These are phyloP conservation scores for Exophiala oligosperma DNA, from an alignment of 2,329 filamentous ascomycete species.

Conservation along the genomic window DNA sequence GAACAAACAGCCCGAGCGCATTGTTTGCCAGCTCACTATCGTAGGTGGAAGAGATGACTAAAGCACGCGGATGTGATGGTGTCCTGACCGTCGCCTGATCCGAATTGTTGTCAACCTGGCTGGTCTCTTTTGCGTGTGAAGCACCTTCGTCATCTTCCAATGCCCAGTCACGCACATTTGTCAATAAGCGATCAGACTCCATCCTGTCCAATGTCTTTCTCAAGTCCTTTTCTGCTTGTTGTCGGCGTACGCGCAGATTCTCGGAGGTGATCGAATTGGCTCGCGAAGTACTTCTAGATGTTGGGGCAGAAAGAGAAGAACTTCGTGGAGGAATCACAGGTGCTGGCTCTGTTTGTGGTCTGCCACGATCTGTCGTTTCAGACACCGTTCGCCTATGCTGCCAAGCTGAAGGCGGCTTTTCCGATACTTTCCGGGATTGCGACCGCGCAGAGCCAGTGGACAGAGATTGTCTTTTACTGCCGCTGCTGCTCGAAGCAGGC, in stretches of 20 bases:
- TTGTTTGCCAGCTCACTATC: constrained; percentile 7
- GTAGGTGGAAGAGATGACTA: not conserved
- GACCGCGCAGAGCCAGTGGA: constrained; percentile 38
- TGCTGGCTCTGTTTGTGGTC: constrained; percentile 30
- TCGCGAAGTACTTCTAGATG: constrained; percentile 45
- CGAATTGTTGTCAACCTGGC: not conserved
- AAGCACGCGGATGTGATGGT: constrained; percentile 1
- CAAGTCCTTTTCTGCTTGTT: constrained; percentile 28
- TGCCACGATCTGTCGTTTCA: constrained; percentile 37
- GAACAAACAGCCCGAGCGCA: constrained; percentile 17
- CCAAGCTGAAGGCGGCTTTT: constrained; percentile 36
- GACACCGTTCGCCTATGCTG: constrained; percentile 41
- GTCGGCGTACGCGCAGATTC: constrained; percentile 35
- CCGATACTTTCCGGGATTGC: constrained; percentile 39
- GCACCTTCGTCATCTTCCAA: not conserved
- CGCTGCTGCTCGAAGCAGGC: constrained; percentile 37
- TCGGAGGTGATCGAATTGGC: constrained; percentile 47
- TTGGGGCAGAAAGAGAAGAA: constrained; percentile 49
- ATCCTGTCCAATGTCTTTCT: constrained; percentile 29
- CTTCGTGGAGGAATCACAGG: constrained; percentile 42
- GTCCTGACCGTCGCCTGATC: not conserved
- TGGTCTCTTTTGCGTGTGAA: not conserved
- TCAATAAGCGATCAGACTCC: constrained; percentile 27
- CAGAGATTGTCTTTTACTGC: constrained; percentile 39
- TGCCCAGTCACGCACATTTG: constrained; percentile 12